Percentiles rank a stretch among this genome's conserved stretches.
phyloP scores from a whole-genome alignment of 108 stramenopile genomes.

The Cyclotella sp. region DNA sequence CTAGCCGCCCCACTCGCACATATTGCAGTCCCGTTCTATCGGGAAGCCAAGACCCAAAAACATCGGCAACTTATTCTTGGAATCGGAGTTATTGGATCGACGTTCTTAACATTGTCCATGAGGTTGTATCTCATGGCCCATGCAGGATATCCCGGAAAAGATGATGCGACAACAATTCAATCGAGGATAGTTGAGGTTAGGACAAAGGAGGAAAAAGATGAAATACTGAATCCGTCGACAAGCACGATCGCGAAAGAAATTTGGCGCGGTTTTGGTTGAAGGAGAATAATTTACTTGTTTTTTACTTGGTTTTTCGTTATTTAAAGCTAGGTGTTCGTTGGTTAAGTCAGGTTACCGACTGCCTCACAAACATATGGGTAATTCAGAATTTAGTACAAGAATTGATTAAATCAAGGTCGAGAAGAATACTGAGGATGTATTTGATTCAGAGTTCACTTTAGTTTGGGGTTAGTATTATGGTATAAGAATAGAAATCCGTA shows the following conservation, averaged over 20 bases:
- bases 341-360: no score
- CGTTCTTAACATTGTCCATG: conserved; percentile 48
- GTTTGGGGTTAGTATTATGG: no score
- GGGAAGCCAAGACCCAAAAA: conserved; percentile 54
- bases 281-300: no score
- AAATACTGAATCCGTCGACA: conserved; percentile 37
- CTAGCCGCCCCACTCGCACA: conserved; percentile 57
- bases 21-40: conserved; percentile 58
- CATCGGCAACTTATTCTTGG: conserved; percentile 51
- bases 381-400: no score
- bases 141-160: conserved; percentile 57
- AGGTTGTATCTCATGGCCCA: conserved; percentile 54
- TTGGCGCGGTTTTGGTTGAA: conserved; percentile 52
- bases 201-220: conserved; percentile 41
- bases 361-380: no score
- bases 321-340: no score
- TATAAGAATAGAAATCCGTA: no score
- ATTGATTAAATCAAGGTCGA: no score
- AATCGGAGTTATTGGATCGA: conserved; percentile 54
- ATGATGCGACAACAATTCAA: conserved; percentile 14
- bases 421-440: no score
- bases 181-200: conserved; percentile 31
- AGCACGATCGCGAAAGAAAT: conserved; percentile 35
- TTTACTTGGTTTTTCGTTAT: no score
- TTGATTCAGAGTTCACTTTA: no score